phyloP scores from a whole-genome alignment of 257 asterid genomes.

The Penstemon barbatus region DNA sequence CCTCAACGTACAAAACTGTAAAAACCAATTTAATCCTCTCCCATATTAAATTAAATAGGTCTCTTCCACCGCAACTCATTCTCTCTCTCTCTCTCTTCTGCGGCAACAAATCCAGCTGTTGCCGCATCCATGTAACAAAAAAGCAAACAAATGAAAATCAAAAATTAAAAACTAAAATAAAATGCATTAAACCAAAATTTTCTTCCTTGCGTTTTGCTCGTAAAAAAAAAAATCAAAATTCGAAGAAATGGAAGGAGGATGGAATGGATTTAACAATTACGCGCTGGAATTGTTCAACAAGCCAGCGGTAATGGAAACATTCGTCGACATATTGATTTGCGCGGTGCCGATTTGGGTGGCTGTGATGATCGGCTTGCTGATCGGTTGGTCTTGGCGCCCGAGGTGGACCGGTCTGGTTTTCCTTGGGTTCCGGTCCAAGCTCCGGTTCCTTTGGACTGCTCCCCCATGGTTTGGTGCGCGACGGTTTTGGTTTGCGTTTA shows the following conservation, averaged over 20 bases:
- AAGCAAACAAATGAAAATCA: background rate
- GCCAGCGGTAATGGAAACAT: constrained; percentile 70
- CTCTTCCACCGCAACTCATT: constrained; percentile 27
- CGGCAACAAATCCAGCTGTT: constrained; percentile 23
- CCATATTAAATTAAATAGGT: constrained; percentile 25
- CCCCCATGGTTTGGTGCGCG: constrained; percentile 96
- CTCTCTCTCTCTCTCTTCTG: constrained; percentile 14
- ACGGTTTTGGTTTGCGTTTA: constrained; percentile 82
- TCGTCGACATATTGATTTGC: constrained; percentile 87
- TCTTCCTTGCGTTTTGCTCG: background rate
- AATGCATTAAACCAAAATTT: background rate
- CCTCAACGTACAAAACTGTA: constrained; percentile 33
- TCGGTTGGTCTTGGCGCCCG: constrained; percentile 99
- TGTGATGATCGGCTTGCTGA: constrained; percentile 82
- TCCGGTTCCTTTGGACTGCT: constrained; percentile 75
- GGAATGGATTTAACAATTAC: constrained; percentile 45
- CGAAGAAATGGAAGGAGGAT: constrained; percentile 56
- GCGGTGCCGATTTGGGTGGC: constrained; percentile 97
- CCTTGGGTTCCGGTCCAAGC: constrained; percentile 79
- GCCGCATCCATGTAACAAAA: constrained; percentile 34
- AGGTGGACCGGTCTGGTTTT: constrained; percentile 83
- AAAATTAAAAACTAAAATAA: no score
- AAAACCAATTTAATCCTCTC: constrained; percentile 33
- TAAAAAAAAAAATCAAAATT: no score
- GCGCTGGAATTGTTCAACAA: constrained; percentile 50